Conservation (phyloP, 495 filamentous ascomycete species). For the Elaphomyces granulatus region DNA sequence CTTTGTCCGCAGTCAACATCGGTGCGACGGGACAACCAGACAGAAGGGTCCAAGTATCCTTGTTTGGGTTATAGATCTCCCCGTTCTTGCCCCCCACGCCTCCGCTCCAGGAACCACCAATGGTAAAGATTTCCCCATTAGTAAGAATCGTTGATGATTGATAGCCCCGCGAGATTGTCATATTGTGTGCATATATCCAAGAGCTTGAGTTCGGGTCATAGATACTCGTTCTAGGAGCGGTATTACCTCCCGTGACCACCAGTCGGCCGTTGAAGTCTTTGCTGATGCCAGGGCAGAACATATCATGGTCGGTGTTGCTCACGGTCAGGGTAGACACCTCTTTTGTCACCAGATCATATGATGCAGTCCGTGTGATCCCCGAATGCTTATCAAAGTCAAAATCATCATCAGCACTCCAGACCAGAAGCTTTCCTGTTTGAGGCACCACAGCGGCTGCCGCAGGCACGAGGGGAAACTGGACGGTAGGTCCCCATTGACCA, state of each 20-base stretch:
- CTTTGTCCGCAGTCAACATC: conserved; percentile 38
- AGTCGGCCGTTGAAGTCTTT: conserved; percentile 36
- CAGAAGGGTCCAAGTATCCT: conserved; percentile 25
- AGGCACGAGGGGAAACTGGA: conserved; percentile 39
- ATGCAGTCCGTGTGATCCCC: conserved; percentile 32
- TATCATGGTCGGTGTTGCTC: conserved; percentile 38
- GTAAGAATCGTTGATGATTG: conserved; percentile 36
- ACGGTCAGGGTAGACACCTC: conserved; percentile 23
- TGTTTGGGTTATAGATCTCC: conserved; percentile 35
- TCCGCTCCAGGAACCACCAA: conserved; percentile 44
- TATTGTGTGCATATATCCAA: conserved; percentile 22
- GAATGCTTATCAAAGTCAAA: too few relatives aligned
- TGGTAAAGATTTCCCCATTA: conserved; percentile 43
- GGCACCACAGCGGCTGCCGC: conserved; percentile 25
- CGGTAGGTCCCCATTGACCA: too few relatives aligned
- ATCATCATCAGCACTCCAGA: too few relatives aligned
- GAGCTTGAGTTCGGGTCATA: conserved; percentile 21
- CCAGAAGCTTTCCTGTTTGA: conserved; percentile 23
- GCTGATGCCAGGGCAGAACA: conserved; percentile 50
- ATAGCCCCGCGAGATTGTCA: conserved; percentile 42
- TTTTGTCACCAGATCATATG: conserved; percentile 20
- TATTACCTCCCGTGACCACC: conserved; percentile 38
- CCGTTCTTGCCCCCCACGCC: conserved; percentile 33
- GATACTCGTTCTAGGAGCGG: conserved; percentile 30
- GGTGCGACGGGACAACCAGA: conserved; percentile 22